These are phyloP conservation scores for Schwanniomyces vanrijiae DNA, from an alignment of 805 yeast genomes.

Conservation along the genomic window DNA sequence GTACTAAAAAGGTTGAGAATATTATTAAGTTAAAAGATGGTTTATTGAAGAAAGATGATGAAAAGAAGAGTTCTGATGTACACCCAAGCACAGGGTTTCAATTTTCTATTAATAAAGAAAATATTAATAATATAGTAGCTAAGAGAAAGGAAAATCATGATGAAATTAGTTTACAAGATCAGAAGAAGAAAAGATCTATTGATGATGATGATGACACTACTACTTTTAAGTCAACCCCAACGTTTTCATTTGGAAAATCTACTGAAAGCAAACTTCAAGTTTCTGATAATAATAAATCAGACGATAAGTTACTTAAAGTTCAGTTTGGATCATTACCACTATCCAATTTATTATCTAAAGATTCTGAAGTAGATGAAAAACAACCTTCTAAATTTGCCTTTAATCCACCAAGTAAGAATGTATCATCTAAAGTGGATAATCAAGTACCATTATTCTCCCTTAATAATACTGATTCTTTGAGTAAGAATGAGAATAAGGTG, in stretches of 20 bases:
- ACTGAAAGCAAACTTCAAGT: neutral
- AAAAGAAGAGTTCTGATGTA: neutral
- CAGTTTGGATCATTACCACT: neutral
- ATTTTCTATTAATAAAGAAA: slow-evolving; percentile 30
- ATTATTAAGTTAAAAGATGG: slow-evolving; percentile 31
- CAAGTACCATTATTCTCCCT: neutral
- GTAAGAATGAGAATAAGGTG: neutral
- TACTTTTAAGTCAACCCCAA: neutral
- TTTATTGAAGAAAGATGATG: slow-evolving; percentile 1
- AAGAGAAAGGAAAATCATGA: slow-evolving; percentile 15
- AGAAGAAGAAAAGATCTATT: neutral
- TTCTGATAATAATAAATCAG: neutral
- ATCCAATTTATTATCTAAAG: neutral
- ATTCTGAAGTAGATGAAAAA: neutral
- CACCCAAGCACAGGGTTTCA: slow-evolving; percentile 39
- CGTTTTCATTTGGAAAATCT: neutral
- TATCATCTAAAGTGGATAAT: slow-evolving; percentile 1
- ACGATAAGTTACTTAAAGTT: no score
- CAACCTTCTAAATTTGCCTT: slow-evolving; percentile 14
- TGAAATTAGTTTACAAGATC: neutral
- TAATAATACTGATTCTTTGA: neutral
- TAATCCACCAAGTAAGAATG: slow-evolving; percentile 5
- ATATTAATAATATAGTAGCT: slow-evolving; percentile 23
- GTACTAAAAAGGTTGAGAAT: slow-evolving; percentile 24
- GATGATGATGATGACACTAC: neutral